These are phyloP conservation scores for Wallemia mellicola DNA, from an alignment of 1,284 basidiomycete species.

Conservation along the genomic window DNA sequence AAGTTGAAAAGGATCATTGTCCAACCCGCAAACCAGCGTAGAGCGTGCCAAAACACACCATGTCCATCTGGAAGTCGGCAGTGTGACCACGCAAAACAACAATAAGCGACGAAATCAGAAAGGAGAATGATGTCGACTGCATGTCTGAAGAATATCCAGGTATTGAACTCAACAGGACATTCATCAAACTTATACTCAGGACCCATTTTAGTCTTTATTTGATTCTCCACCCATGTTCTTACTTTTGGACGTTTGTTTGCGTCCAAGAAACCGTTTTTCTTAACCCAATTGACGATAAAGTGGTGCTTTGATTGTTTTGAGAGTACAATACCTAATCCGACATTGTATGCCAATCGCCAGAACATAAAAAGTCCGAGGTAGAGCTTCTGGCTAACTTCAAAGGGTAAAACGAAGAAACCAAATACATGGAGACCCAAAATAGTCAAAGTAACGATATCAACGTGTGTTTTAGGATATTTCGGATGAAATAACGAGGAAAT, in stretches of 20 bases:
- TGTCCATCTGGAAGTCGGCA: slow-evolving; percentile 53
- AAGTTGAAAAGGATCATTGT: slow-evolving; percentile 75
- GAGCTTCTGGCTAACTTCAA: slow-evolving; percentile 25
- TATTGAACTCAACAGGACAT: slow-evolving; percentile 37
- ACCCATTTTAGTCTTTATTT: slow-evolving; percentile 79
- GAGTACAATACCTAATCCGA: slow-evolving; percentile 71
- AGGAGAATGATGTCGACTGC: slow-evolving; percentile 81
- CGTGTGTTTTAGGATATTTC: slow-evolving; percentile 56
- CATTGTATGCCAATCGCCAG: slow-evolving; percentile 77
- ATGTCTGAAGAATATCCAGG: slow-evolving; percentile 74
- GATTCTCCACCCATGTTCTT: slow-evolving; percentile 51
- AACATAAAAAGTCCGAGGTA: slow-evolving; percentile 70
- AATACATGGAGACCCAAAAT: slow-evolving; percentile 46
- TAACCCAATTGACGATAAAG: slow-evolving; percentile 64
- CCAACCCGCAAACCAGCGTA: slow-evolving; percentile 67
- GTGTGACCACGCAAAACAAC: slow-evolving; percentile 76
- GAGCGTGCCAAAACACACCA: slow-evolving; percentile 36
- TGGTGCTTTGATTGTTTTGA: slow-evolving; percentile 76
- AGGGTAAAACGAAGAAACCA: slow-evolving; percentile 33
- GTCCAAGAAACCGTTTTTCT: slow-evolving; percentile 63
- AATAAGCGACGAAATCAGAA: slow-evolving; percentile 87
- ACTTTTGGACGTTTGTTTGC: slow-evolving; percentile 29
- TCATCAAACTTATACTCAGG: slow-evolving; percentile 74
- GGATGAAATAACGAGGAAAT: slow-evolving; percentile 72
- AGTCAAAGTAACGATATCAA: slow-evolving; percentile 59